Base-by-base conservation (phyloP, 352 stramenopile genomes). In the Pythium periplocum region DNA sequence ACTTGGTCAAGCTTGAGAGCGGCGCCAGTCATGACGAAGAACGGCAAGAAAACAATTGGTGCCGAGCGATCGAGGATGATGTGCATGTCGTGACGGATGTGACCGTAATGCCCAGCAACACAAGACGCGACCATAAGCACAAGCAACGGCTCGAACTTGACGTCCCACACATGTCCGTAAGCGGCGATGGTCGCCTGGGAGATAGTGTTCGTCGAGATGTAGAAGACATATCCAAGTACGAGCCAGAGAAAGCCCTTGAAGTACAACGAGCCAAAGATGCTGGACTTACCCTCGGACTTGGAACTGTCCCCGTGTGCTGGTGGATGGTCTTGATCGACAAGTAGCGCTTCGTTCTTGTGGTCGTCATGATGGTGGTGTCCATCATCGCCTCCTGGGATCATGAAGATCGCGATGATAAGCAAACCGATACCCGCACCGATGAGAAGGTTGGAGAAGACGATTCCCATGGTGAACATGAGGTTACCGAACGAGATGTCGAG, bases 1-100 rank as follows among this genome's bases (percentile, higher is more conserved):
- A 89, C 78, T 43, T 86, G 61, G 59, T 89, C 73, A 33, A 89
- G 60, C 53, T 87, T 84, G 32, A 89, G 55, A 11, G 69, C 67
- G 2, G 78, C 78, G 2, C 78, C 78, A 3, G 78, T 89, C 76
- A 89, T 89, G 10, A 86, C 75, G 68, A 89, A 89, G 61, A 89
- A 89, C 4, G 78, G 78, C 38, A 89, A 51, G 42, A 88, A 86
- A 53, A 88, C 75, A 62, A 83, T 86, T 0, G 78, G 78, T 43
- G 78, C 78, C 32, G 68, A 71, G 2, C 64, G 79, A 36, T 89
- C 78, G 3, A 89, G 59, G 36, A 89, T 87, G 35, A 87, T 75
- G 56, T 89, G 78, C 78, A 89, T 89, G 51, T 89, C 75, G 51
- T 87, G 78, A 26, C 78, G 75, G 47, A 89, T 87, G 4, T 57